Evolutionary conservation across 106 monocot genomes (phyloP).

Genomic region (Dioscorea alata): DNA sequence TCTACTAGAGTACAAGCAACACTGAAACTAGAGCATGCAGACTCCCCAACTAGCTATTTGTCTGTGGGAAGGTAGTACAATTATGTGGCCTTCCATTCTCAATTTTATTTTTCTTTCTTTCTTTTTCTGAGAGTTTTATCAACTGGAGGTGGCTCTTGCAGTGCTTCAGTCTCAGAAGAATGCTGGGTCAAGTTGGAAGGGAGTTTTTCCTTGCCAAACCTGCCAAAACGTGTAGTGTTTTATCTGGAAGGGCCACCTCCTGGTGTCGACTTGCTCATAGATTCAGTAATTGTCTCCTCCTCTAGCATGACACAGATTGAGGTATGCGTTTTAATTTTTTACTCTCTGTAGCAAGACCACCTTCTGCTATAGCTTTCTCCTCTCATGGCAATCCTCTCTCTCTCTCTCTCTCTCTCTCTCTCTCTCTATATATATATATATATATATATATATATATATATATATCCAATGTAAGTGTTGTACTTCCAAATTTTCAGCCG

Average conservation of each 20-base stretch:
- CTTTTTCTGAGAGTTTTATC: conserved; percentile 5
- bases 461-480: no score
- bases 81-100: background rate
- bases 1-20: conserved; percentile 40
- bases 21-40: conserved; percentile 45
- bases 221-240: conserved; percentile 40
- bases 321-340: conserved; percentile 22
- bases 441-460: no score
- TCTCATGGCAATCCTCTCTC: background rate
- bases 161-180: conserved; percentile 31
- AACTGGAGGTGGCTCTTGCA: conserved; percentile 10
- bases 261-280: conserved; percentile 54
- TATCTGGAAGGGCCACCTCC: conserved; percentile 68
- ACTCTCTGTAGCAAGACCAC: background rate
- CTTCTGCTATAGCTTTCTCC: background rate
- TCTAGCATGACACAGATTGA: conserved; percentile 15
- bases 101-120: background rate
- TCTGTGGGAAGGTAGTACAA: conserved; percentile 50
- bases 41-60: conserved; percentile 36
- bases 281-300: conserved; percentile 35
- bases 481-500: no score
- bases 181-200: conserved; percentile 65
- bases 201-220: conserved; percentile 41
- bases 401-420: no score
- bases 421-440: no score